These are phyloP conservation scores for Deuterostichococcus epilithicus DNA, from an alignment of 139 green algal species.

Conservation along the genomic window DNA sequence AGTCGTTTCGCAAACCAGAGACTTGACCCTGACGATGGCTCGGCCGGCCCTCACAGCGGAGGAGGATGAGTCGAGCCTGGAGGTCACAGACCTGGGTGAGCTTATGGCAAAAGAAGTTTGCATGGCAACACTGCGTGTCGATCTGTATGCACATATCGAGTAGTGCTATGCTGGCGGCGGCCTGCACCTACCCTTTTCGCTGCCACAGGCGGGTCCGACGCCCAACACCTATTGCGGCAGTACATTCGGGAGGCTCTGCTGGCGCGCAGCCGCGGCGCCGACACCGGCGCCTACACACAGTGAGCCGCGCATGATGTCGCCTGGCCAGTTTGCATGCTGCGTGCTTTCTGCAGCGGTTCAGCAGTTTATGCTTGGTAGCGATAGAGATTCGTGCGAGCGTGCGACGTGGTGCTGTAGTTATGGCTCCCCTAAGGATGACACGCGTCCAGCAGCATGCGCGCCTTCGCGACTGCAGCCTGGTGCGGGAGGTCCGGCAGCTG, in stretches of 20 bases:
- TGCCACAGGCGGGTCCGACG: slow-evolving; percentile 7
- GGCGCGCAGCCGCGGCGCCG: slow-evolving; percentile 15
- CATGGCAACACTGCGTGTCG: too few species aligned
- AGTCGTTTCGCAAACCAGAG: too few species aligned
- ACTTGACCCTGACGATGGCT: not conserved
- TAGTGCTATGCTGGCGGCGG: too few species aligned
- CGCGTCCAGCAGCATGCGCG: not conserved
- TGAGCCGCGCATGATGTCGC: not conserved
- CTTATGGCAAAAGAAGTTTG: too few species aligned
- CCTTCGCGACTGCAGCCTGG: slow-evolving; percentile 20
- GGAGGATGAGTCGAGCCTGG: not conserved
- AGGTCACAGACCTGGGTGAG: not conserved
- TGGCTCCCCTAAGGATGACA: not conserved
- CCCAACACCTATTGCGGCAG: slow-evolving; percentile 29
- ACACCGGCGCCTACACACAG: slow-evolving; percentile 35
- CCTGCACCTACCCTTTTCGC: slow-evolving; percentile 3
- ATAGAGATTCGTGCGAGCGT: too few species aligned
- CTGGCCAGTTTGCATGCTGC: not conserved
- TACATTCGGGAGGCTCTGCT: slow-evolving; percentile 31
- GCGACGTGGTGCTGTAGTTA: too few species aligned
- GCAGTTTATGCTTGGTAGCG: too few species aligned
- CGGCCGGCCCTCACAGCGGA: not conserved
- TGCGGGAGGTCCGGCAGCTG: slow-evolving; percentile 24
- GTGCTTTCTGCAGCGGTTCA: too few species aligned
- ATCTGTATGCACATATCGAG: too few species aligned